These are phyloP conservation scores for Ophiocordyceps camponoti-floridani DNA, from an alignment of 2,329 filamentous ascomycete species.

Conservation along the genomic window DNA sequence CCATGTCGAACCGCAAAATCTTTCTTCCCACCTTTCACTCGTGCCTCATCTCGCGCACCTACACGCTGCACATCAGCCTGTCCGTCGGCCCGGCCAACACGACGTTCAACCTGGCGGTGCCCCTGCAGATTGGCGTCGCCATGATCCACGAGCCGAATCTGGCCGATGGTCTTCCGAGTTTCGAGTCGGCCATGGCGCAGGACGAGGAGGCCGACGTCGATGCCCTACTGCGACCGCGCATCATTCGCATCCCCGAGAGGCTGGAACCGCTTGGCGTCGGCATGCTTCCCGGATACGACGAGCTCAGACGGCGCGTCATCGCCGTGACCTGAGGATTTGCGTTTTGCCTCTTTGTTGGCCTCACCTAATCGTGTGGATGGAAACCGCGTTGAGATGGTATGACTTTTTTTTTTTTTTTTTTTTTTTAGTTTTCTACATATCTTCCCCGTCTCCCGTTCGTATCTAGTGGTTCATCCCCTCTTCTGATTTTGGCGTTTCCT, in stretches of 20 bases:
- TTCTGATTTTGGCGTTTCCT: neutral
- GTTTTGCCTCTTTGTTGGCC: neutral
- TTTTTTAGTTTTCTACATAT: too few relatives aligned
- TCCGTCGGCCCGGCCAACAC: conserved; percentile 22
- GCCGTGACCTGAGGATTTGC: conserved; percentile 6
- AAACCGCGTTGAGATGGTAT: too few relatives aligned
- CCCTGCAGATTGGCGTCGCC: conserved; percentile 32
- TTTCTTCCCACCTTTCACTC: conserved; percentile 40
- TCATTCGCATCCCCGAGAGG: conserved; percentile 15
- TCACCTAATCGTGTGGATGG: too few relatives aligned
- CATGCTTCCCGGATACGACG: conserved; percentile 22
- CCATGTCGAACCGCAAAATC: conserved; percentile 26
- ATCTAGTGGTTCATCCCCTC: too few relatives aligned
- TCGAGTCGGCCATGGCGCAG: conserved; percentile 26
- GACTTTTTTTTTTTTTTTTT: too few relatives aligned
- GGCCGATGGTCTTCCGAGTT: conserved; percentile 24
- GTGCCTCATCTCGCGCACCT: conserved; percentile 37
- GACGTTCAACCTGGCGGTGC: conserved; percentile 25
- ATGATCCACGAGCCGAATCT: conserved; percentile 11
- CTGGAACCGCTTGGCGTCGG: conserved; percentile 11
- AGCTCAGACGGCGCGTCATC: conserved; percentile 11
- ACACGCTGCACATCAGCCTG: conserved; percentile 29
- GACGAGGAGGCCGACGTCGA: conserved; percentile 25
- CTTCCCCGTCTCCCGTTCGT: too few relatives aligned
- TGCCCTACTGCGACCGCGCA: conserved; percentile 21